phyloP scores from a whole-genome alignment of 176 grass and related monocot species.

The Pontederia crassipes region DNA sequence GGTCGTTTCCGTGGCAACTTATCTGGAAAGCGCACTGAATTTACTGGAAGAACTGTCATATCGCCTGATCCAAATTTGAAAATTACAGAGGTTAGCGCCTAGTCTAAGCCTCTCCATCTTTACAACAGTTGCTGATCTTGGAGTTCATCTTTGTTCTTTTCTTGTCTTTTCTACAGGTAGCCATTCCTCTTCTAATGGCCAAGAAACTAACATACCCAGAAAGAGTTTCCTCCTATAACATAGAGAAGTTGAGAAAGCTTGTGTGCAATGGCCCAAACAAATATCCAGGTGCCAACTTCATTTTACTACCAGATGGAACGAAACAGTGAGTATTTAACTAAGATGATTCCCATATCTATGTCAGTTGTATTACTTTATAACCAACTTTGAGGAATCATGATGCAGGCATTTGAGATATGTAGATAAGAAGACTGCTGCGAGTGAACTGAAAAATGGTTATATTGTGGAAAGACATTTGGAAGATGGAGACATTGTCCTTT shows the following conservation, averaged over 20 bases:
- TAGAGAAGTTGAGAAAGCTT: slow-evolving; percentile 79
- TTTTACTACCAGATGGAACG: slow-evolving; percentile 46
- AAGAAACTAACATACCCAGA: slow-evolving; percentile 80
- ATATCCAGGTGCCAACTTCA: slow-evolving; percentile 87
- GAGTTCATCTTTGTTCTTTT: not conserved
- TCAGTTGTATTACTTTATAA: not conserved
- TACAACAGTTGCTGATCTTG: not conserved
- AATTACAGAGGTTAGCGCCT: slow-evolving; percentile 61
- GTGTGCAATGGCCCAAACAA: slow-evolving; percentile 80
- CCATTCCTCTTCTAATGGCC: slow-evolving; percentile 84
- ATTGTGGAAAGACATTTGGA: slow-evolving; percentile 96
- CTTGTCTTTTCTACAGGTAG: slow-evolving; percentile 49
- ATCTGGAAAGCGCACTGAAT: slow-evolving; percentile 91
- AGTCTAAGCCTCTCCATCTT: not conserved
- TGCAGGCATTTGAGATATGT: slow-evolving; percentile 65
- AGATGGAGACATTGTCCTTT: slow-evolving; percentile 90
- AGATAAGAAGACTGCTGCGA: slow-evolving; percentile 62
- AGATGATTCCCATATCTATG: not conserved
- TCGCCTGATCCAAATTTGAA: slow-evolving; percentile 98
- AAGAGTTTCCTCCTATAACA: slow-evolving; percentile 71
- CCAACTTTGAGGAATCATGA: slow-evolving; percentile 14
- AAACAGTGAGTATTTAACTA: slow-evolving; percentile 52
- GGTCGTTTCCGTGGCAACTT: slow-evolving; percentile 94
- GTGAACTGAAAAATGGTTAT: slow-evolving; percentile 75
- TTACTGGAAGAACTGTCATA: slow-evolving; percentile 96